Conservation (phyloP, 2,329 filamentous ascomycete genomes). For the Xylaria sp. region DNA sequence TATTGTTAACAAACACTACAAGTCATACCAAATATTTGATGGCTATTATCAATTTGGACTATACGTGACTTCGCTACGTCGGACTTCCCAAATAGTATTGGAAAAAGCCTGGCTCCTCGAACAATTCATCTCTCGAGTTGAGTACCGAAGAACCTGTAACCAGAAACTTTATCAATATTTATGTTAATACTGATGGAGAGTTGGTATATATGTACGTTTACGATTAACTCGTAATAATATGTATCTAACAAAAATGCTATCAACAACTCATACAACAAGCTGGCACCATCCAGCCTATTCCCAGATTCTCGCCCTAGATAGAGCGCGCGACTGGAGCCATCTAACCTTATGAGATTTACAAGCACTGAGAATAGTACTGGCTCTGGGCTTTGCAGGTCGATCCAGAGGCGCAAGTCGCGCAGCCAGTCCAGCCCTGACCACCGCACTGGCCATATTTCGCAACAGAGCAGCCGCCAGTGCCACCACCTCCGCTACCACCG, state of each 20-base stretch:
- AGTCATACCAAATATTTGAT: not conserved
- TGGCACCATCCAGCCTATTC: not conserved
- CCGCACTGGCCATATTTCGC: conserved; percentile 32
- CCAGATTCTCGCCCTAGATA: not conserved
- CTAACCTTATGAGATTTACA: conserved; percentile 4
- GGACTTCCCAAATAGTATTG: not conserved
- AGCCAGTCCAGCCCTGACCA: conserved; percentile 29
- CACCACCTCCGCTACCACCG: not conserved
- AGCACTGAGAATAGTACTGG: conserved; percentile 36
- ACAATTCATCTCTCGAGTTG: too few species aligned
- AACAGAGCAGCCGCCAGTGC: conserved; percentile 14
- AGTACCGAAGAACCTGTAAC: too few species aligned
- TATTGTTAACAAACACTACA: not conserved
- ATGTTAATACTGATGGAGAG: not conserved
- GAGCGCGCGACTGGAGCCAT: not conserved
- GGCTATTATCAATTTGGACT: not conserved
- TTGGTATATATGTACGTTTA: conserved; percentile 16
- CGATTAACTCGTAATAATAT: conserved; percentile 18
- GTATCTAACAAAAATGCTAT: conserved; percentile 16
- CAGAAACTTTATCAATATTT: not conserved
- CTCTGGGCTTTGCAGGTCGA: conserved; percentile 26
- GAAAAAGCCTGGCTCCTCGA: too few species aligned
- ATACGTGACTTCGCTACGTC: not conserved
- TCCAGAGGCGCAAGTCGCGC: conserved; percentile 29
- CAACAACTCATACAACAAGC: not conserved